Percentiles rank a stretch among this genome's conserved stretches.
These are phyloP conservation scores for Aspergillus pseudoterreus DNA, from an alignment of 2,329 filamentous ascomycete genomes.

Conservation along the genomic window DNA sequence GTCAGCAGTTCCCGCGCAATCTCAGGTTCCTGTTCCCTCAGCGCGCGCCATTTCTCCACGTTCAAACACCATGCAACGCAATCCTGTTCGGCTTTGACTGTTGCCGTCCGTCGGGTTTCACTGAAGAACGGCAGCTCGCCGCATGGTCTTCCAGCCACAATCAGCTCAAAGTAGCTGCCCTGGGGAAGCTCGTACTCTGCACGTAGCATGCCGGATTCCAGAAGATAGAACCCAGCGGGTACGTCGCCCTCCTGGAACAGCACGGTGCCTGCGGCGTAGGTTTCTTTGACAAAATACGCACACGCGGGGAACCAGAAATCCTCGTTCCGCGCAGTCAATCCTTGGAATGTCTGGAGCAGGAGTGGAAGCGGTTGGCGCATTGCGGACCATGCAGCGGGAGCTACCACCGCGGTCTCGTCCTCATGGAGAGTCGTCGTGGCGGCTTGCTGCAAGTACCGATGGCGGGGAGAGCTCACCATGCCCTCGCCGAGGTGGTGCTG, in stretches of 20 bases:
- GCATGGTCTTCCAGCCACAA: constrained; percentile 90
- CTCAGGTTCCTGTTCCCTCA: constrained; percentile 70
- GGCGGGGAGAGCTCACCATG: constrained; percentile 71
- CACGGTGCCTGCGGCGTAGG: constrained; percentile 65
- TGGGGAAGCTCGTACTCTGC: constrained; percentile 90
- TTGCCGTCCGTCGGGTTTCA: constrained; percentile 81
- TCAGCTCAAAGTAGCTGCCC: constrained; percentile 83
- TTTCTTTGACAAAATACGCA: constrained; percentile 68
- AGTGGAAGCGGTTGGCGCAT: constrained; percentile 89
- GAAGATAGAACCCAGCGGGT: constrained; percentile 80
- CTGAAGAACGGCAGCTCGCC: constrained; percentile 96
- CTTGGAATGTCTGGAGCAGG: constrained; percentile 92
- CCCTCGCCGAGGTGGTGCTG: constrained; percentile 44
- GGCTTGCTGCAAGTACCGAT: constrained; percentile 71
- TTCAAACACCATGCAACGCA: constrained; percentile 81
- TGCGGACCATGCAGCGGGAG: constrained; percentile 69
- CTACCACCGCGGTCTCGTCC: constrained; percentile 51
- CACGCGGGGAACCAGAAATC: constrained; percentile 90
- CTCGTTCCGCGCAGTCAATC: constrained; percentile 78
- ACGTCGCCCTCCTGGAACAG: constrained; percentile 75
- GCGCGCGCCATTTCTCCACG: constrained; percentile 63
- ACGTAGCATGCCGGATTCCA: constrained; percentile 83
- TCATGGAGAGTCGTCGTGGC: constrained; percentile 71
- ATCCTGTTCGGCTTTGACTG: constrained; percentile 76
- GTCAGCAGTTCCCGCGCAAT: constrained; percentile 80